Evolutionary conservation across 768 basidiomycete genomes (phyloP).

Genomic region (Calvatia gigantea): DNA sequence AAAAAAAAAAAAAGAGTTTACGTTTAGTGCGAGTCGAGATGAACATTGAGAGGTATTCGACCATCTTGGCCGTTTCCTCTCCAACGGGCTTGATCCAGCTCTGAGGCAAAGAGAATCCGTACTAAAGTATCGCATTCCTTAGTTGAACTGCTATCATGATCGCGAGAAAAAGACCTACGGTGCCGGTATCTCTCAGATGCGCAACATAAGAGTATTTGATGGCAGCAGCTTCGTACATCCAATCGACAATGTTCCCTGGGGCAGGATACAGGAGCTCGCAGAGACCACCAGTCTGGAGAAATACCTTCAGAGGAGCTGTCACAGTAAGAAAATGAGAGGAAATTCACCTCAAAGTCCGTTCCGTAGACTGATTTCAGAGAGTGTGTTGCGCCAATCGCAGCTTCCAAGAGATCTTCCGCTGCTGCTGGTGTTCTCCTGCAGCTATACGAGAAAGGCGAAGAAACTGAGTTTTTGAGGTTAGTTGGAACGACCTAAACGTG

Average conservation of each 20-base stretch:
- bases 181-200: slow-evolving; percentile 33
- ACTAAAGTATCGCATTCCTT: slow-evolving; percentile 35
- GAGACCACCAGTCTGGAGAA: slow-evolving; percentile 20
- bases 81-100: slow-evolving; percentile 75
- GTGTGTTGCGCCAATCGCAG: slow-evolving; percentile 59
- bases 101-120: slow-evolving; percentile 73
- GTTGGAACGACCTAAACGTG: not conserved
- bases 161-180: slow-evolving; percentile 21
- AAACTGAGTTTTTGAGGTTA: slow-evolving; percentile 42
- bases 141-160: not conserved
- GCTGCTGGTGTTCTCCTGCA: slow-evolving; percentile 62
- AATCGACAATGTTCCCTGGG: slow-evolving; percentile 33
- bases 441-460: slow-evolving; percentile 74
- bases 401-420: slow-evolving; percentile 74
- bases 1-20: not conserved
- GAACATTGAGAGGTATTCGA: slow-evolving; percentile 67
- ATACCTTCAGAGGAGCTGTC: not conserved
- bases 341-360: slow-evolving; percentile 46
- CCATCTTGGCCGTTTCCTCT: slow-evolving; percentile 66
- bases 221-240: slow-evolving; percentile 30
- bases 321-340: not conserved
- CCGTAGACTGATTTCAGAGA: slow-evolving; percentile 56
- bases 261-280: slow-evolving; percentile 31
- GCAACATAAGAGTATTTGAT: slow-evolving; percentile 32
- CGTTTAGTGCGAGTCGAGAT: slow-evolving; percentile 32